These are phyloP conservation scores for Heliocybe sulcata DNA, from an alignment of 1,284 basidiomycete genomes.

Conservation along the genomic window DNA sequence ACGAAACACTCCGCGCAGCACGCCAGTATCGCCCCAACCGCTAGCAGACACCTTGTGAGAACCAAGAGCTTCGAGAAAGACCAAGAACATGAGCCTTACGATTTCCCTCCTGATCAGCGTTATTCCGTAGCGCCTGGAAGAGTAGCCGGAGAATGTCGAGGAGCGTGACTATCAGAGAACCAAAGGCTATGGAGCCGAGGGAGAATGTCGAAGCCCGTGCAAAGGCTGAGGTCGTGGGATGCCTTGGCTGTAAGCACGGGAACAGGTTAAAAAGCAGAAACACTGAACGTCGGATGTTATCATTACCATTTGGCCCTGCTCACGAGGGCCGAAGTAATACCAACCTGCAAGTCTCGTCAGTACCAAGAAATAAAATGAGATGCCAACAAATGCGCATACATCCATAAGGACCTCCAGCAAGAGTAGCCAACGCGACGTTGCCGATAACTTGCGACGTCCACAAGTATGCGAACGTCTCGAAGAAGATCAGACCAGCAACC, in stretches of 20 bases:
- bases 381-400: slow-evolving; percentile 23
- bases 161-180: slow-evolving; percentile 83
- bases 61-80: neutral
- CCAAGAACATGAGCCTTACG: slow-evolving; percentile 35
- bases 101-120: slow-evolving; percentile 69
- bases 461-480: slow-evolving; percentile 74
- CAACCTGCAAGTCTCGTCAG: slow-evolving; percentile 30
- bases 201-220: slow-evolving; percentile 79
- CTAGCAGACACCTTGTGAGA: slow-evolving; percentile 20
- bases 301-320: slow-evolving; percentile 53
- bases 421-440: slow-evolving; percentile 74
- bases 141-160: slow-evolving; percentile 72
- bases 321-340: slow-evolving; percentile 70
- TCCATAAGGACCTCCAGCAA: slow-evolving; percentile 68
- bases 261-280: neutral
- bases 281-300: neutral
- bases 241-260: slow-evolving; percentile 45
- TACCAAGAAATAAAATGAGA: neutral
- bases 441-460: slow-evolving; percentile 79
- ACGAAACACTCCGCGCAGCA: slow-evolving; percentile 81
- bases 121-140: slow-evolving; percentile 57
- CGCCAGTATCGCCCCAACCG: slow-evolving; percentile 67
- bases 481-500: slow-evolving; percentile 70
- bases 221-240: slow-evolving; percentile 69
- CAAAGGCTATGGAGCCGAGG: slow-evolving; percentile 86